Evolutionary conservation across 169 alveolate genomes (phyloP).

Genomic region (Plasmodium inui): DNA sequence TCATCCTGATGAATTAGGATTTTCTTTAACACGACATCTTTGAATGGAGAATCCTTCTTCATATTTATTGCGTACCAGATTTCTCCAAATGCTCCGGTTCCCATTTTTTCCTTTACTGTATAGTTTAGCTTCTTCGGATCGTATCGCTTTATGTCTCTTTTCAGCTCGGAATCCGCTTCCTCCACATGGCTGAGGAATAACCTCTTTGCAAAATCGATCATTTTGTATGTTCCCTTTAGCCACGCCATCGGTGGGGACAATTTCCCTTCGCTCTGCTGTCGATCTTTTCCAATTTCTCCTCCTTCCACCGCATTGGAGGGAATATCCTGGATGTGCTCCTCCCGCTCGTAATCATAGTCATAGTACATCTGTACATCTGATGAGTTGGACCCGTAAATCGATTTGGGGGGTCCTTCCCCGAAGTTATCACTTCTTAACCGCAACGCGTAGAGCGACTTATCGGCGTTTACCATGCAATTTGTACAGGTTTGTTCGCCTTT

Average conservation of each 20-base stretch:
- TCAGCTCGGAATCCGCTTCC: neutral
- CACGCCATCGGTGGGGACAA: neutral
- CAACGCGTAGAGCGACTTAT: constrained; percentile 14
- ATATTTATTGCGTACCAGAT: constrained; percentile 69
- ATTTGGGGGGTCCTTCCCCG: neutral
- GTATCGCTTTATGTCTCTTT: neutral
- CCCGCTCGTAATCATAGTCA: constrained; percentile 14
- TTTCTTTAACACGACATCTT: constrained; percentile 54
- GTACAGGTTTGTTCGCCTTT: neutral
- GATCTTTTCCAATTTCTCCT: neutral
- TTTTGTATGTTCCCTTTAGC: constrained; percentile 21
- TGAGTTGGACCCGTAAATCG: neutral
- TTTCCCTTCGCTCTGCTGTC: neutral
- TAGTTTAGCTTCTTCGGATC: constrained; percentile 31
- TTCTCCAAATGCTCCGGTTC: constrained; percentile 56
- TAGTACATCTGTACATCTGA: constrained; percentile 34
- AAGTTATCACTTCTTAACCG: constrained; percentile 4
- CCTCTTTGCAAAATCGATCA: constrained; percentile 44
- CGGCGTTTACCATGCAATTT: constrained; percentile 15
- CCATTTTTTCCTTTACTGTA: constrained; percentile 37
- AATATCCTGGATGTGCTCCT: neutral
- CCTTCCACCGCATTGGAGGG: neutral
- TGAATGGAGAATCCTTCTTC: constrained; percentile 6
- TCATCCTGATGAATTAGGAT: constrained; percentile 35
- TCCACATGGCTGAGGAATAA: constrained; percentile 5